Base-by-base conservation (phyloP, 2,329 filamentous ascomycete species). In the Fusarium sp. region DNA sequence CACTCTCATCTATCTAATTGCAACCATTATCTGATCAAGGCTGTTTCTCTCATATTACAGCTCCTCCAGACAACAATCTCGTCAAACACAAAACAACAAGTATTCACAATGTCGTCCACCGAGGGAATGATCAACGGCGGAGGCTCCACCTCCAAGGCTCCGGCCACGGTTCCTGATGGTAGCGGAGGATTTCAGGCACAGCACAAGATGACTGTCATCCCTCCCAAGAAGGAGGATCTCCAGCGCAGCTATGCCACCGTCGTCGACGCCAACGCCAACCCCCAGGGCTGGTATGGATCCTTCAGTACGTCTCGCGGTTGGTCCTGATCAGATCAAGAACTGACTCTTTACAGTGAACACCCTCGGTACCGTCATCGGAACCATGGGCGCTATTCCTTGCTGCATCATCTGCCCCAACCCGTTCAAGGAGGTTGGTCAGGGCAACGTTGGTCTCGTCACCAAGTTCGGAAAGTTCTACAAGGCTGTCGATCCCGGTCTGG, bases 381-480 rank as follows among this genome's bases (percentile, higher is more conserved):
- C 90, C 47, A 77, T 93, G 23, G 96, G 96, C 53, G 94, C 96
- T 16, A 87, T 98, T 73, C 96, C 96, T 6, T 97, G 95, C 89
- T 97, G 95, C 80, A 83, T 97, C 78, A 86, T 91, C 82, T 98
- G 93, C 84, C 96, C 96, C 52, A 99, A 99, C 83, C 96, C 95
- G 3, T 98, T 95, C 88, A 97, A 97, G 85, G 91, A 90, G 50
- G 95, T 99, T 64, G 85, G 88, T 60, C 96, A 98, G 84, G 96
- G 96, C 75, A 95, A 97, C 74, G 96, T 99, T 51, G 96, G 96
- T 66, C 88, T 99, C 46, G 92, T 99, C 79, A 97, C 95, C 78
- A 97, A 95, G 82, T 99, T 99, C 73, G 96, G 96, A 77, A 88
- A 91, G 71, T 98, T 99, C 84, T 94, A 97, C 82, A 93, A 95